Percentiles rank a stretch among this genome's conserved stretches.
Conservation (phyloP, 2,329 filamentous ascomycete genomes). For the Tolypocladium inflatum region DNA sequence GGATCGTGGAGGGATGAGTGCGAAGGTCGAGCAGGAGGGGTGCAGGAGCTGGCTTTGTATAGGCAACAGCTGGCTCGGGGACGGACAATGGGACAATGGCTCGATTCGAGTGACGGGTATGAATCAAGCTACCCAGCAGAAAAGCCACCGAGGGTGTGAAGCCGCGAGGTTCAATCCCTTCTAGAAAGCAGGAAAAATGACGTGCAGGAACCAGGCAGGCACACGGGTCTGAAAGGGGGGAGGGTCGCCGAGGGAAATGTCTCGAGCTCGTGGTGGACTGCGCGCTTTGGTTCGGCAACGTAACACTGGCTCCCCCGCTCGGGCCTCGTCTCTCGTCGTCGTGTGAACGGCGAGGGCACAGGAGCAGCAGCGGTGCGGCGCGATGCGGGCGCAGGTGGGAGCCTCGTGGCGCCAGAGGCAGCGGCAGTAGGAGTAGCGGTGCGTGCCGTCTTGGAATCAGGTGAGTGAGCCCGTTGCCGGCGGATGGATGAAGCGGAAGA, state of each 20-base stretch:
- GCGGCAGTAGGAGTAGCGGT: neutral
- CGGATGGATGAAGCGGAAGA: neutral
- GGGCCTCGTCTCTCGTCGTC: neutral
- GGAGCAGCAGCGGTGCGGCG: neutral
- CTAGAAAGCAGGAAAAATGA: neutral
- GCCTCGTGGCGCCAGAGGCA: neutral
- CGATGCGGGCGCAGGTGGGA: neutral
- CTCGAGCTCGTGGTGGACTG: neutral
- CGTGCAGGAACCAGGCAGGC: neutral
- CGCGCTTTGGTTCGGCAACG: slow-evolving; percentile 1
- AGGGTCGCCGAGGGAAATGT: neutral
- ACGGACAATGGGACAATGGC: neutral
- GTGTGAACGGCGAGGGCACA: neutral
- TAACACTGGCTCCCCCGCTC: slow-evolving; percentile 4
- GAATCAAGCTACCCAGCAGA: neutral
- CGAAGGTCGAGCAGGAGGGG: neutral
- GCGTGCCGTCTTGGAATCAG: neutral
- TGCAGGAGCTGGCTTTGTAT: neutral
- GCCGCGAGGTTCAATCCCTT: neutral
- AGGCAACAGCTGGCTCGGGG: neutral
- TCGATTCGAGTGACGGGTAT: neutral
- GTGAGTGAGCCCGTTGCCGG: neutral
- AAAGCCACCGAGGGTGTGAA: neutral
- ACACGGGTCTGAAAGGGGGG: neutral
- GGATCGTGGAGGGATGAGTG: neutral